Conservation (phyloP, 2,329 filamentous ascomycete genomes). For the Hirsutella rhossiliensis region DNA sequence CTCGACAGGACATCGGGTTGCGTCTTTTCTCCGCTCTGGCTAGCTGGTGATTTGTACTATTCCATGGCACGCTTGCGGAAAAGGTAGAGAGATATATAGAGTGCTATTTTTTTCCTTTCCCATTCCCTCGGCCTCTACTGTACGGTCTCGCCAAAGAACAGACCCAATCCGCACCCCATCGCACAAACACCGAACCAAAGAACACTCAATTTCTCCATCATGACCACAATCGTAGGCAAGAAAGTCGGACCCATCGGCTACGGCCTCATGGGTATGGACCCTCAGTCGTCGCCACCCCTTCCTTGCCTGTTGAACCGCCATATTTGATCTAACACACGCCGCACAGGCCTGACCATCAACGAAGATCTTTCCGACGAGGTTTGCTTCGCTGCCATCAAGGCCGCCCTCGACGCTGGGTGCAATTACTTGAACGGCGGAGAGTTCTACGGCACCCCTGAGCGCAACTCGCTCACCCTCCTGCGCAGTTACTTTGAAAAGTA, state of each 20-base stretch:
- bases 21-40: too few relatives aligned
- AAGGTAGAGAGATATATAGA: too few relatives aligned
- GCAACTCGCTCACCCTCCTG: slow-evolving; percentile 47
- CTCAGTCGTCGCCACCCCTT: neutral
- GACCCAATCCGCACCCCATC: too few relatives aligned
- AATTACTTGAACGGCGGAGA: slow-evolving; percentile 52
- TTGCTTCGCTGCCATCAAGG: slow-evolving; percentile 38
- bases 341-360: neutral
- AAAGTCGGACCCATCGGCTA: slow-evolving; percentile 37
- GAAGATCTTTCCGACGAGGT: neutral
- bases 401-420: slow-evolving; percentile 31
- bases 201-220: neutral
- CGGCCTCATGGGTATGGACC: slow-evolving; percentile 43
- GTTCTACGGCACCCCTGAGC: slow-evolving; percentile 48
- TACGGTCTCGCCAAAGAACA: too few relatives aligned
- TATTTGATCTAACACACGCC: neutral
- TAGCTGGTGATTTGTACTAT: too few relatives aligned
- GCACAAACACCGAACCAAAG: too few relatives aligned
- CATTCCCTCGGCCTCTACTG: too few relatives aligned
- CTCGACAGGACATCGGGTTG: too few relatives aligned
- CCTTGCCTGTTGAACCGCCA: slow-evolving; percentile 2
- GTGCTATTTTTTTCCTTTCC: too few relatives aligned
- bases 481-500: slow-evolving; percentile 51
- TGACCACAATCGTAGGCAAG: slow-evolving; percentile 23
- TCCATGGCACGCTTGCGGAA: too few relatives aligned